phyloP scores from a whole-genome alignment of 1,284 basidiomycete species.

The Caloboletus inedulis region DNA sequence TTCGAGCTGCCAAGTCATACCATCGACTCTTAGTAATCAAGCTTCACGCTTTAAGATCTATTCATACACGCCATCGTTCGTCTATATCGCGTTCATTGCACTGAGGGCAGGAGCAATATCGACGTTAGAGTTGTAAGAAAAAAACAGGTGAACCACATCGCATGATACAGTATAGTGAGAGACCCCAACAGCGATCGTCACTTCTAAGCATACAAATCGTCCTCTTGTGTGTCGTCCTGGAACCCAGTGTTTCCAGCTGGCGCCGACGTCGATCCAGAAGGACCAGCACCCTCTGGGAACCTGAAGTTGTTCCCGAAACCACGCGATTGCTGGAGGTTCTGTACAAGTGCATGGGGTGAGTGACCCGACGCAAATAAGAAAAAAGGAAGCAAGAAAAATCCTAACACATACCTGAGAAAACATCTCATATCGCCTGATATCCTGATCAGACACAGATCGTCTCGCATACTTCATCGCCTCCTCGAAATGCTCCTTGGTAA shows the following conservation, averaged over 20 bases:
- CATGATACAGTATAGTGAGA: not conserved
- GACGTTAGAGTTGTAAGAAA: not conserved
- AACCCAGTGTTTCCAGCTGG: conserved; percentile 77
- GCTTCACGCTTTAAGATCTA: not conserved
- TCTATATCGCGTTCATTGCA: conserved; percentile 19
- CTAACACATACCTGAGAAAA: conserved; percentile 63
- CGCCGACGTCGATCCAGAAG: conserved; percentile 44
- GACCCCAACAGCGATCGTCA: no score
- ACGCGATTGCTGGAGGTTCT: conserved; percentile 87
- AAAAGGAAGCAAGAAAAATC: no score
- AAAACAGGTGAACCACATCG: not conserved
- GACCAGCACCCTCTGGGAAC: conserved; percentile 83
- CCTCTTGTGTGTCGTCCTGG: conserved; percentile 76
- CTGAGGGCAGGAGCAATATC: conserved; percentile 1
- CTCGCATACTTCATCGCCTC: conserved; percentile 95
- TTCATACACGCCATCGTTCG: not conserved
- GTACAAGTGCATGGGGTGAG: conserved; percentile 10
- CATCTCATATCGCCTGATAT: conserved; percentile 94
- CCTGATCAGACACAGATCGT: conserved; percentile 89
- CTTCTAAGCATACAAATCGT: conserved; percentile 79
- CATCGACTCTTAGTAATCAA: not conserved
- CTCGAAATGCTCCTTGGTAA: conserved; percentile 94
- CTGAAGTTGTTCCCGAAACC: conserved; percentile 90
- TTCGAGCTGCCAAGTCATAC: not conserved
- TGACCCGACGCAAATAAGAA: not conserved